Percentiles rank a stretch among this genome's conserved stretches.
Conservation (phyloP, 805 yeast genomes). For the Grigorovia transvaalensis region DNA sequence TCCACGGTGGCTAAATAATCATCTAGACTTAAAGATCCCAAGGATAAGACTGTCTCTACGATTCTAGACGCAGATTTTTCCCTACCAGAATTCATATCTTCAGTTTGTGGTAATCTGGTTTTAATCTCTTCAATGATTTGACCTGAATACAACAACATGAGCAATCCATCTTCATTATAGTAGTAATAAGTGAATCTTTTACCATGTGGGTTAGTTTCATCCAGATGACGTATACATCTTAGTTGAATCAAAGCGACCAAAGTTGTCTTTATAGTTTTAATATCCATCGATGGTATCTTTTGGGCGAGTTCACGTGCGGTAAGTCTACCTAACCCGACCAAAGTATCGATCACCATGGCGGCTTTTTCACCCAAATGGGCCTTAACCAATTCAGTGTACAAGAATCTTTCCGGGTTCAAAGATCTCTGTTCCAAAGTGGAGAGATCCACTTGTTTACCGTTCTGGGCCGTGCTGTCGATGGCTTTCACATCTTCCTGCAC, state of each 20-base stretch:
- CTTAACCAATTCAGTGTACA: constrained; percentile 44
- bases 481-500: neutral
- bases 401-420: constrained; percentile 51
- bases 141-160: constrained; percentile 63
- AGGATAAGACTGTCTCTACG: constrained; percentile 55
- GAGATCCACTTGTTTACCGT: constrained; percentile 5
- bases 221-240: constrained; percentile 62
- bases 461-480: neutral
- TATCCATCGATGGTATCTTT: constrained; percentile 35
- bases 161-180: constrained; percentile 53
- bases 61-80: constrained; percentile 32
- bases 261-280: constrained; percentile 46
- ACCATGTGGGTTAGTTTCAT: constrained; percentile 29
- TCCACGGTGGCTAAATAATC: constrained; percentile 35
- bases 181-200: constrained; percentile 39
- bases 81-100: constrained; percentile 3
- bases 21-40: constrained; percentile 53
- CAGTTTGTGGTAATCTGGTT: constrained; percentile 20
- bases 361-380: constrained; percentile 66
- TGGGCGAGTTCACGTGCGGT: constrained; percentile 44
- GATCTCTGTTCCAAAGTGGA: constrained; percentile 35
- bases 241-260: constrained; percentile 72
- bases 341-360: constrained; percentile 44
- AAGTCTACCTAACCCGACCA: constrained; percentile 61
- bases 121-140: constrained; percentile 52